A percentile compares a stretch with the other conserved stretches of the same genome.
These are phyloP conservation scores for Alloteropsis angusta DNA, from an alignment of 202 grass and related monocot species.

Conservation along the genomic window DNA sequence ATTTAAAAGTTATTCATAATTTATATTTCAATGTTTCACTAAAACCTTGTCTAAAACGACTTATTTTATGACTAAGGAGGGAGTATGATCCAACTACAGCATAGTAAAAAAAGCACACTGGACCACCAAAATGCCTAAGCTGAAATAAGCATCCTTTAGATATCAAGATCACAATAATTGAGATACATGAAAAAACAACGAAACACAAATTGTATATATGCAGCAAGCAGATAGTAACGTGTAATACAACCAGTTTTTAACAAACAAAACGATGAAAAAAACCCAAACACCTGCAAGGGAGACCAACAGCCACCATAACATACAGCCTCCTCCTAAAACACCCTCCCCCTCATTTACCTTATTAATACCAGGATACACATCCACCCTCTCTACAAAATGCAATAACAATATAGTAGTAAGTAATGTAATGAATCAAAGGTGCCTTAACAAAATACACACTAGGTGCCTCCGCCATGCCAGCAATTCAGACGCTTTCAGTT, in stretches of 20 bases:
- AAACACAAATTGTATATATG: no score
- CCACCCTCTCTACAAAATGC: slow-evolving; percentile 42
- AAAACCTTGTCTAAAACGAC: no score
- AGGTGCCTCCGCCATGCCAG: neutral
- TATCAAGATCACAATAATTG: no score
- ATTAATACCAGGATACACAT: slow-evolving; percentile 23
- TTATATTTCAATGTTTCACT: no score
- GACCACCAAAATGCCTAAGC: no score
- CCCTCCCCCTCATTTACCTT: neutral
- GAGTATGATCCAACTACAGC: no score
- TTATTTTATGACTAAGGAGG: no score
- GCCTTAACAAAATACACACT: slow-evolving; percentile 24
- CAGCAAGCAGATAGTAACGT: neutral
- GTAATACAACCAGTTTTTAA: neutral
- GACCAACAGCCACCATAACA: slow-evolving; percentile 7
- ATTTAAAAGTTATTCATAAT: no score
- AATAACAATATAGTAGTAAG: slow-evolving; percentile 14
- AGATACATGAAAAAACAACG: no score
- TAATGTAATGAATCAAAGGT: slow-evolving; percentile 27
- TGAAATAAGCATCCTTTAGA: no score
- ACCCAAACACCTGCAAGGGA: neutral
- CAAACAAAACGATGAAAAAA: slow-evolving; percentile 6
- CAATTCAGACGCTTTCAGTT: neutral
- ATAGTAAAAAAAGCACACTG: no score
- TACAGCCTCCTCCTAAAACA: slow-evolving; percentile 20